A percentile compares a stretch with the other conserved stretches of the same genome.
These are phyloP conservation scores for Zopfochytrium polystomum DNA, from an alignment of 371 early-diverging fungal species.

Conservation along the genomic window DNA sequence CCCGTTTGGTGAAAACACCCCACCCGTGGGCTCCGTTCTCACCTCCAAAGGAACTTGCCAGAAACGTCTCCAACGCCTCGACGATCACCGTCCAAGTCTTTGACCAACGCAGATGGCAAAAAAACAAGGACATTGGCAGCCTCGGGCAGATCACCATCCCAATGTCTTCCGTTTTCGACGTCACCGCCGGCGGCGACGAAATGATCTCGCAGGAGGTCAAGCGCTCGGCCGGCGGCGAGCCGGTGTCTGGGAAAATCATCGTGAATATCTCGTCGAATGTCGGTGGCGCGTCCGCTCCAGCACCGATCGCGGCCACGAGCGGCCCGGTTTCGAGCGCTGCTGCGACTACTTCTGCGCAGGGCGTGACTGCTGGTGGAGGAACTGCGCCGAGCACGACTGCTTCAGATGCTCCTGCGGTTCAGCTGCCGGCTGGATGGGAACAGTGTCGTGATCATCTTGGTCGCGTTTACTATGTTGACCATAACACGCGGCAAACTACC, in stretches of 20 bases:
- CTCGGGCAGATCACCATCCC: slow-evolving; percentile 88
- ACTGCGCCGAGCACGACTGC: slow-evolving; percentile 25
- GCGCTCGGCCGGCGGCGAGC: slow-evolving; percentile 71
- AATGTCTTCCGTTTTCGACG: slow-evolving; percentile 74
- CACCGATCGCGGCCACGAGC: background rate
- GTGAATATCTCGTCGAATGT: slow-evolving; percentile 64
- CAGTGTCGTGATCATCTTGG: slow-evolving; percentile 84
- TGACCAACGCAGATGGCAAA: slow-evolving; percentile 94
- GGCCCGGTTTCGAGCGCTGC: slow-evolving; percentile 4
- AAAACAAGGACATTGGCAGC: slow-evolving; percentile 85
- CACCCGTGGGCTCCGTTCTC: slow-evolving; percentile 4
- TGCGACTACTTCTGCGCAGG: background rate
- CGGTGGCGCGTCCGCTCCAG: slow-evolving; percentile 5
- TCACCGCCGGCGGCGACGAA: slow-evolving; percentile 42
- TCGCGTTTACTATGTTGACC: slow-evolving; percentile 92
- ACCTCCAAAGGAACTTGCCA: background rate
- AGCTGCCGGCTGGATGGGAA: slow-evolving; percentile 87
- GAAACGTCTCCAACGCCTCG: slow-evolving; percentile 51
- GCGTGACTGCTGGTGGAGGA: too few species aligned
- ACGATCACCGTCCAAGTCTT: slow-evolving; percentile 91
- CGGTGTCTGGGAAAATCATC: slow-evolving; percentile 79
- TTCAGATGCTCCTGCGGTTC: slow-evolving; percentile 60
- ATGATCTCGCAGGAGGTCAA: slow-evolving; percentile 41
- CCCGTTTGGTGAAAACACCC: too few species aligned
- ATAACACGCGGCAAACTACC: slow-evolving; percentile 91